These are phyloP conservation scores for Filobasidium wieringae DNA, from an alignment of 768 basidiomycete species.

Conservation along the genomic window DNA sequence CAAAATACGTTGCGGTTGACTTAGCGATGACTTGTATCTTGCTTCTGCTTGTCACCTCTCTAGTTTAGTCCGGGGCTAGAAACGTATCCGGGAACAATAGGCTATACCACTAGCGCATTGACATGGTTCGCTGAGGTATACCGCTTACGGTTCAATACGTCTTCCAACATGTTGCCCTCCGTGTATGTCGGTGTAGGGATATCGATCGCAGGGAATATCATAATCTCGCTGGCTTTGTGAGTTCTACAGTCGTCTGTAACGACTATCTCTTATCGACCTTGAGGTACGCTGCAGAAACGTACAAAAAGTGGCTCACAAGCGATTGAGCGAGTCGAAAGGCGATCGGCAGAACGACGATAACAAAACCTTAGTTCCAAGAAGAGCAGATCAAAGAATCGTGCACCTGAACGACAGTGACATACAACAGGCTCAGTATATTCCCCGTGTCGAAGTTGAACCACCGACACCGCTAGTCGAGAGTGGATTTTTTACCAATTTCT, in stretches of 20 bases:
- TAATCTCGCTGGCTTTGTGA: slow-evolving; percentile 72
- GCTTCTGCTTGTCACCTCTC: no score
- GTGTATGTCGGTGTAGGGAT: slow-evolving; percentile 62
- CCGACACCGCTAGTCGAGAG: background rate
- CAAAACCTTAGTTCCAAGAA: no score
- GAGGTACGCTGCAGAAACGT: slow-evolving; percentile 45
- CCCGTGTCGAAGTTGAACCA: background rate
- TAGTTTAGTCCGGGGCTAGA: no score
- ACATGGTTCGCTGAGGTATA: no score
- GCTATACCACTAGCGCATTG: no score
- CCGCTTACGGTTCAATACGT: no score
- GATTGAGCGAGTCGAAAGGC: slow-evolving; percentile 40
- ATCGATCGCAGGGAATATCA: slow-evolving; percentile 69
- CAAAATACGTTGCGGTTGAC: no score
- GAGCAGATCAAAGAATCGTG: no score
- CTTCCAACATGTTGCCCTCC: slow-evolving; percentile 22
- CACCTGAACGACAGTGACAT: background rate
- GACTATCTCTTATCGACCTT: background rate
- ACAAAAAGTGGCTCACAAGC: slow-evolving; percentile 80
- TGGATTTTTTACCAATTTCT: background rate
- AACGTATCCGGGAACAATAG: no score
- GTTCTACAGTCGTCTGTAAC: background rate
- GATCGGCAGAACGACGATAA: slow-evolving; percentile 1
- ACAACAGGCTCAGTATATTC: background rate
- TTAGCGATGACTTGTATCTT: no score